Conservation (phyloP, 2,329 filamentous ascomycete species). For the Aciculosporium take region DNA sequence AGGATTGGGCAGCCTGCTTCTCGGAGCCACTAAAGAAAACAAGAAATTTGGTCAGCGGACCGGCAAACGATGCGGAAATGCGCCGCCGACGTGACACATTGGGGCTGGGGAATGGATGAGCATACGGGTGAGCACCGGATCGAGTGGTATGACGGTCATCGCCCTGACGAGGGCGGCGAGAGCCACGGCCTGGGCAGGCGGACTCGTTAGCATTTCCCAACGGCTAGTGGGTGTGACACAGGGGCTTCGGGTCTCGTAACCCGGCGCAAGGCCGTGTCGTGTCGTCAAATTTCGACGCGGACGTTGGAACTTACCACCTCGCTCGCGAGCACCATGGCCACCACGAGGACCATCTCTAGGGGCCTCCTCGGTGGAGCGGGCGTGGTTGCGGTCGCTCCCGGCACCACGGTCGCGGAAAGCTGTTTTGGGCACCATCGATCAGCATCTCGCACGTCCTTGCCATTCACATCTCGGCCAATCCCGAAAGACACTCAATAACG, state of each 20-base stretch:
- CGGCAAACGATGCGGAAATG: not conserved
- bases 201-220: slow-evolving; percentile 1
- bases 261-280: no score
- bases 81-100: not conserved
- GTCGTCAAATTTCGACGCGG: no score
- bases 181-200: slow-evolving; percentile 33
- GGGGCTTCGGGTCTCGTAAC: no score
- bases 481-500: not conserved
- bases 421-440: slow-evolving; percentile 22
- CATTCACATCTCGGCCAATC: not conserved
- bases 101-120: slow-evolving; percentile 2
- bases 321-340: slow-evolving; percentile 48
- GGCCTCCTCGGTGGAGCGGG: slow-evolving; percentile 59
- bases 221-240: not conserved
- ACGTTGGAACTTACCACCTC: slow-evolving; percentile 44
- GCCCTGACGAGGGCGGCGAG: slow-evolving; percentile 35
- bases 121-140: slow-evolving; percentile 30
- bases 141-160: slow-evolving; percentile 43
- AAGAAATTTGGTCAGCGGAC: slow-evolving; percentile 10
- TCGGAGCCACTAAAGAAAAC: slow-evolving; percentile 50
- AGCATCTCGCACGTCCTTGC: not conserved
- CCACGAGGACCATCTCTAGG: slow-evolving; percentile 42
- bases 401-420: slow-evolving; percentile 83
- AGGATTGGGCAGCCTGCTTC: slow-evolving; percentile 79
- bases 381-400: slow-evolving; percentile 70